A percentile compares a stretch with the other conserved stretches of the same genome.
Conservation (phyloP, 2,329 filamentous ascomycete species). For the Trichoderma aggressivum region DNA sequence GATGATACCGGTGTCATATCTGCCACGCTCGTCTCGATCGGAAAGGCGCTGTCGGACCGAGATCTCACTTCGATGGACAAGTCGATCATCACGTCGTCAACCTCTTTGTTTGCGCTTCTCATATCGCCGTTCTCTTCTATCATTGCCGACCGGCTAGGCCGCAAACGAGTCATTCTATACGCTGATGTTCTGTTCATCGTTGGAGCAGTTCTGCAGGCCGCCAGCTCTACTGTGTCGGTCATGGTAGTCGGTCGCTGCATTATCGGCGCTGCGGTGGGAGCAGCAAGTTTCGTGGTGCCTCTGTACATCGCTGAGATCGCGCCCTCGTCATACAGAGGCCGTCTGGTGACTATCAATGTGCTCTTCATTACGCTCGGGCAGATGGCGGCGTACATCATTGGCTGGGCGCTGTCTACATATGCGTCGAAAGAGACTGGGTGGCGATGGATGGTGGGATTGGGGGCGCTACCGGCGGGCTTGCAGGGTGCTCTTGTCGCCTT, state of each 20-base stretch:
- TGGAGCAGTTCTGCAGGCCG: constrained; percentile 65
- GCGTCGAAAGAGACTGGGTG: constrained; percentile 59
- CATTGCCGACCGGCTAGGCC: constrained; percentile 60
- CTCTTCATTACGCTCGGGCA: constrained; percentile 86
- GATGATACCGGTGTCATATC: constrained; percentile 69
- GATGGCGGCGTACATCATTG: constrained; percentile 81
- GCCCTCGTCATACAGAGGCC: constrained; percentile 70
- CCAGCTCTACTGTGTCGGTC: constrained; percentile 50
- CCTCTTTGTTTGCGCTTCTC: constrained; percentile 62
- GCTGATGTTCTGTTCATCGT: constrained; percentile 65
- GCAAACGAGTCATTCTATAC: constrained; percentile 59
- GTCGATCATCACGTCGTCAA: constrained; percentile 67
- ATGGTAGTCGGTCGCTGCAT: constrained; percentile 69
- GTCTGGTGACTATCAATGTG: constrained; percentile 76
- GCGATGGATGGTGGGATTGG: constrained; percentile 89
- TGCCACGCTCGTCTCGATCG: constrained; percentile 63
- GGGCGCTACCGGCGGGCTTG: constrained; percentile 69
- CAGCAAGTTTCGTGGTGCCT: constrained; percentile 77
- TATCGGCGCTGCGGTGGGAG: constrained; percentile 70
- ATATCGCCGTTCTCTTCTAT: constrained; percentile 62
- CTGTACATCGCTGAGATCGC: constrained; percentile 86
- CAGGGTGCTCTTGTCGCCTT: constrained; percentile 66
- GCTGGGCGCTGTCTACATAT: constrained; percentile 67
- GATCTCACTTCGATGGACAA: constrained; percentile 62
- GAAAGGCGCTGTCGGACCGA: constrained; percentile 54